Percentiles rank a stretch among this genome's conserved stretches.
Conservation (phyloP, 345 rosid genomes). For the Kernera saxatilis region DNA sequence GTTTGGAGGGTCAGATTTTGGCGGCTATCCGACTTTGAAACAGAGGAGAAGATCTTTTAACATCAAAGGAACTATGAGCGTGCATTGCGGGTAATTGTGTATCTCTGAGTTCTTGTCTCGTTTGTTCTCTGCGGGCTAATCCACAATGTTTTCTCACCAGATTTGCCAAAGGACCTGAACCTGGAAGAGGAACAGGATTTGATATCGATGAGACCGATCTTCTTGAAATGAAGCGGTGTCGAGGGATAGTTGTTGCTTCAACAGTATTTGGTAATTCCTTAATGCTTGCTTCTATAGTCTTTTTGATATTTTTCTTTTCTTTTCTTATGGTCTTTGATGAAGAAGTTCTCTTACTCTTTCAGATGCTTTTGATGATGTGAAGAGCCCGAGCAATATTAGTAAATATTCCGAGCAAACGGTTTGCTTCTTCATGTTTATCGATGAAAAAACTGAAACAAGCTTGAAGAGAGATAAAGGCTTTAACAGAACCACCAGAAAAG, state of each 20-base stretch:
- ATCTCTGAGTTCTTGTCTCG: conserved; percentile 19
- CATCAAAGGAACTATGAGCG: conserved; percentile 59
- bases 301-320: conserved; percentile 2
- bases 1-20: conserved; percentile 92
- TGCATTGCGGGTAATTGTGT: conserved; percentile 70
- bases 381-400: conserved; percentile 66
- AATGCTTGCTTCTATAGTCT: background rate
- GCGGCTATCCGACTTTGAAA: conserved; percentile 79
- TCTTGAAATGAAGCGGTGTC: conserved; percentile 71
- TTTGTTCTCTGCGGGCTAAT: background rate
- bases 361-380: conserved; percentile 79
- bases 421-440: conserved; percentile 85
- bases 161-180: conserved; percentile 70
- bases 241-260: conserved; percentile 77
- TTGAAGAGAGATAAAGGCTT: conserved; percentile 46
- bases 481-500: conserved; percentile 41
- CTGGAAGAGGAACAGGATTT: conserved; percentile 69
- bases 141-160: conserved; percentile 25
- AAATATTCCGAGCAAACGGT: conserved; percentile 59
- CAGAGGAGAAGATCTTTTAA: conserved; percentile 66
- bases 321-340: conserved; percentile 6
- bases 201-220: conserved; percentile 68
- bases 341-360: background rate
- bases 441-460: conserved; percentile 69
- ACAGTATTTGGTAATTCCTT: conserved; percentile 70